Base-by-base conservation (phyloP, 2,329 filamentous ascomycete species). In the Ophiostoma fasciatum region DNA sequence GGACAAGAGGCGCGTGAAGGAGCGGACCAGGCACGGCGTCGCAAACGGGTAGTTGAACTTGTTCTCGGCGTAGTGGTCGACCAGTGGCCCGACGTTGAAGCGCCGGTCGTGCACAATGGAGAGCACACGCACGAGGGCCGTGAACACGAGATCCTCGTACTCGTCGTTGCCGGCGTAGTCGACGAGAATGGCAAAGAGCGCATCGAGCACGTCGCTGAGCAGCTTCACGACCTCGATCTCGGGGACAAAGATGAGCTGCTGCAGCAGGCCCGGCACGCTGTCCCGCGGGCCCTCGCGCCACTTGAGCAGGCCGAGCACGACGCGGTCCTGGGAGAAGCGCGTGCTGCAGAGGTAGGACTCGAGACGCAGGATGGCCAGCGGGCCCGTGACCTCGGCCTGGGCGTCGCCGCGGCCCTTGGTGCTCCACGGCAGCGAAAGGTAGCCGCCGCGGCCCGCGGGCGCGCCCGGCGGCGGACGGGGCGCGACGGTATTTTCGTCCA, bases 211-310 rank as follows among this genome's bases (percentile, higher is more conserved):
- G 48, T 93, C 81, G 43, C 73, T 80, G 7, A 96, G 63, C 28
- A 96, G 69, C 61, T 96, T 98, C 43, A 98, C 90, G 23, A 98
- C 82, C 57, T 98, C 92, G 38, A 96, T 94, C 53, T 98, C 90
- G 0, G 90, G 82, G 1, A 98, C 87, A 46, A 96, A 96, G 15
- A 87, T 77, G 33, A 96, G 72, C 46, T 87, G 78, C 51, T 81
- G 80, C 28, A 98, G 61, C 1, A 93, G 62, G 18, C 74, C 67
- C 1, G 82, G 66, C 2, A 96, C 65, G 25, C 87, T 75, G 20
- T 77, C 74, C 31, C 76, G 69, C 0, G 77, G 66, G 28, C 78
- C 68, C 11, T 88, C 79, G 50, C 75, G 83, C 90, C 90, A 96
- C 47, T 78, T 82, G 23, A 96, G 59, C 19, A 98, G 63, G 13